Evolutionary conservation across 108 stramenopile species (phyloP), one percentile per base, ranked within the genome.

Genomic region (Epipyxis sp.): DNA sequence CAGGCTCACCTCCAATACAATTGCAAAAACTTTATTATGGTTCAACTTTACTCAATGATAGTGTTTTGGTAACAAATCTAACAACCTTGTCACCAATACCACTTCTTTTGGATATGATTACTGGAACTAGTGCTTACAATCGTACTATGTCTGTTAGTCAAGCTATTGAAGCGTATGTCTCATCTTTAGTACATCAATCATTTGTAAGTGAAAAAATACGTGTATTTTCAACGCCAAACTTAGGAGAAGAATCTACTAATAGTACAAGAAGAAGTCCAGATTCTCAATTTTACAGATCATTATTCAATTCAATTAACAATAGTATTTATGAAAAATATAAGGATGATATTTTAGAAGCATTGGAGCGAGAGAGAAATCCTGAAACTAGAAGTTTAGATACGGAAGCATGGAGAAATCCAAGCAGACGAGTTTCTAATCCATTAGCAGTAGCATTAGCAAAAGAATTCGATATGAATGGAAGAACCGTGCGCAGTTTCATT

Each of bases 1-100:
- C 71, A 42, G 71, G 71, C 42, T 54, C 44, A 43, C 71, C 71
- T 29, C 71, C 71, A 6, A 57, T 35, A 10, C 3, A 27, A 42
- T 25, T 74, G 25, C 71, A 74, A 37, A 16, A 37, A 6, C 42
- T 74, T 13, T 27, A 27, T 74, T 74, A 32, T 74, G 71, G 35
- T 46, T 30, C 50, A 6, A 6, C 10, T 27, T 6, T 54, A 6
- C 71, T 74, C 25, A 30, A 39, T 6, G 71, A 74, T 74, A 20
- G 20, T 32, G 46, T 35, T 3, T 37, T 74, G 41, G 50, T 74
- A 6, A 13, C 27, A 10, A 37, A 65, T 10, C 6, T 37, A 3
- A 65, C 61, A 10, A 65, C 27, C 61, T 35, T 35, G 34, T 10
- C 34, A 3, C 6, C 27, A 3, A 65, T 37, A 13, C 61, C 61